Evolutionary conservation across 441 rosid genomes (phyloP), one percentile per base, ranked within the genome.

Genomic region (Populus hybrid): DNA sequence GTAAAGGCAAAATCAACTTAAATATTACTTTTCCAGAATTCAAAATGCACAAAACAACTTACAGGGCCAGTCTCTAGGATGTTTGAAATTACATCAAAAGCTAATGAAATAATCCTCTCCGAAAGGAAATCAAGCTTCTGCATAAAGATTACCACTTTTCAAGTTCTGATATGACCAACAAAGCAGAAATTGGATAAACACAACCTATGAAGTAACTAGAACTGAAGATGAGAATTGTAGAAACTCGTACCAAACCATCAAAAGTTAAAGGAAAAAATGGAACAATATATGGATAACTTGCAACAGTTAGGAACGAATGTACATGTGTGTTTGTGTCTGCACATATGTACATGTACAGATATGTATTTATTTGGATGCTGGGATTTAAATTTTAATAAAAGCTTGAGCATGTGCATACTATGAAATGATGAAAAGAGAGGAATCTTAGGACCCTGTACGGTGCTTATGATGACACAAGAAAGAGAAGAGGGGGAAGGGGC

Each of bases 31-130:
- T 28, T 74, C 68, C 68, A 65, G 69, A 72, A 74, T 66, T 1
- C 64, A 70, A 74, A 59, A 74, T 76, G 73, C 24, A 72, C 74
- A 77, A 69, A 79, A 71, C 78, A 82, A 90, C 89, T 90, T 86
- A 94, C 97, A 21, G 92, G 97, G 80, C 97, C 97, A 66, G 92
- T 91, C 88, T 94, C 97, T 77, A 94, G 87, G 84, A 92, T 79
- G 42, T 81, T 95, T 72, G 98, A 88, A 84, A 90, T 81, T 79
- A 91, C 90, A 87, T 94, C 93, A 78, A 92, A 92, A 69, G 93
- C 93, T 80, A 91, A 86, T 73, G 97, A 90, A 77, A 94, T 77
- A 40, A 91, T 83, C 86, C 96, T 91, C 86, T 91, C 94, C 20
- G 85, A 53, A 75, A 81, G 82, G 79, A 84, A 85, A 87, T 87